Evolutionary conservation across 75 land plant genomes (phyloP).

Genomic region (Selaginella tamariscina): DNA sequence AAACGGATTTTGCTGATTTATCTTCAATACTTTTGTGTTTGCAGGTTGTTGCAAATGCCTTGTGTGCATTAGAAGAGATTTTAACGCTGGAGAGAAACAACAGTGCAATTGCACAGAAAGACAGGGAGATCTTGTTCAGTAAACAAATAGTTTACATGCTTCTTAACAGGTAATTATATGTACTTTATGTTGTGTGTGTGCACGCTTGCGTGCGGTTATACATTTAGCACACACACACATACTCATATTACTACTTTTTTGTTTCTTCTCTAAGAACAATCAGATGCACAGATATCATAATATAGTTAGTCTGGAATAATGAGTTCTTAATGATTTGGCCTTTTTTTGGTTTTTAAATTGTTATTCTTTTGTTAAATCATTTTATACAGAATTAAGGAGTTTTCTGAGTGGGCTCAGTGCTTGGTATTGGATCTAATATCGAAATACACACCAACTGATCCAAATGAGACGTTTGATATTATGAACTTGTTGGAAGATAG

Average conservation of each 20-base stretch:
- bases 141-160: constrained; percentile 56
- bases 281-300: no score
- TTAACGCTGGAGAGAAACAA: constrained; percentile 48
- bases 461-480: constrained; percentile 86
- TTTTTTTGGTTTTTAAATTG: not conserved
- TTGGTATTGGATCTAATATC: constrained; percentile 74
- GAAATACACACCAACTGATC: constrained; percentile 78
- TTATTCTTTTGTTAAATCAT: not conserved
- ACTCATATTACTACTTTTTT: no score
- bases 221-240: no score
- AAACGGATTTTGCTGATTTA: not conserved
- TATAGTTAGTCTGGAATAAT: no score
- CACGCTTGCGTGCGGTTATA: no score
- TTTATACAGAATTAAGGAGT: constrained; percentile 77
- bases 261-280: no score
- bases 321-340: constrained; percentile 3
- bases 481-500: constrained; percentile 98
- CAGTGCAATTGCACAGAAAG: constrained; percentile 57
- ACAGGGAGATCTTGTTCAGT: constrained; percentile 60
- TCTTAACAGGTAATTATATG: constrained; percentile 68
- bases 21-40: not conserved
- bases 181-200: no score
- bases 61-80: constrained; percentile 79
- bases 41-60: constrained; percentile 90
- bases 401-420: constrained; percentile 99